Evolutionary conservation across 176 grass and related monocot species (phyloP), one percentile per base, ranked within the genome.

Genomic region (Elymus sibiricus): DNA sequence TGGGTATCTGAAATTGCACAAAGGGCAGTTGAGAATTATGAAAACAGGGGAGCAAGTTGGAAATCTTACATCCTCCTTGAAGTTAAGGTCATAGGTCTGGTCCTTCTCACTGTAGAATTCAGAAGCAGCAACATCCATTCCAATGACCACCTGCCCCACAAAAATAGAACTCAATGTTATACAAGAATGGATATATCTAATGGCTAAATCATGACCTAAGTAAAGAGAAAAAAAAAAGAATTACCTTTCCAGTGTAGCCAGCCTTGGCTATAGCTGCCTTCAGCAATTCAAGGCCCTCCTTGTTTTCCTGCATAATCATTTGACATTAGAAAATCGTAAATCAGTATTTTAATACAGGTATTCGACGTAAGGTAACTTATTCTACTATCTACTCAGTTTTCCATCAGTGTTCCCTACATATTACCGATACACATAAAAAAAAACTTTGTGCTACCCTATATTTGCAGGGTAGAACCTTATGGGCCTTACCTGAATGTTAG

Each of bases 101-200:
- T 94, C 93, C 83, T 90, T 94, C 2, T 98, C 95, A 21, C 13
- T 64, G 59, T 89, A 98, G 68, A 98, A 95, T 76, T 98, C 93
- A 69, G 95, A 98, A 79, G 95, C 93, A 37, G 95, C 95, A 81
- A 98, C 95, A 70, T 98, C 95, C 95, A 98, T 98, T 77, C 93
- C 95, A 79, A 95, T 98, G 44, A 98, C 95, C 9, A 98, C 91
- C 93, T 98, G 69, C 24, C 56, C 51, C 70, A 78, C 6, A 5
- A 2, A 73, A 6, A 61, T 9, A 32, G 14, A 80, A 63, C n/a
- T 51, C 9, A 22, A 38, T 77, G 2, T 51, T 89, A 16, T 14
- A 4, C 8, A 66, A 8, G 16, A 56, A n/a, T 11, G 12, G 16
- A 46, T 88, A 26, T 35, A 74, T 46, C 1, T 13, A 35, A 8